These are phyloP conservation scores for Ascodesmis nigricans DNA, from an alignment of 495 filamentous ascomycete species.

Conservation along the genomic window DNA sequence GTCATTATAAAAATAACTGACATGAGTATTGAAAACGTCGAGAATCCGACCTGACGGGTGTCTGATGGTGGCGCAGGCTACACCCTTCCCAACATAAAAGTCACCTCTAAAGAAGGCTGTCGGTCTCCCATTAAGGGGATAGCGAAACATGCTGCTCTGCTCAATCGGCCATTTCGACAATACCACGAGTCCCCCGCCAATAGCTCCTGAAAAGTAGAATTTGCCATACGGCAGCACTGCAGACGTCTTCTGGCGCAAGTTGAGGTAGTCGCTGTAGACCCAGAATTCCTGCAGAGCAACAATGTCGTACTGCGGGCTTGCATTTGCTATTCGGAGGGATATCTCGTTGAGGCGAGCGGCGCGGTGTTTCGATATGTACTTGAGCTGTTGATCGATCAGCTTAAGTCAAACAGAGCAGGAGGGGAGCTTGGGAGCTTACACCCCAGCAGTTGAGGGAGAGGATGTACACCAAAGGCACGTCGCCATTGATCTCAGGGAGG, in stretches of 20 bases:
- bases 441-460: constrained; percentile 93
- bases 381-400: constrained; percentile 28
- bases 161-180: constrained; percentile 94
- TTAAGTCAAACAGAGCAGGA: not conserved
- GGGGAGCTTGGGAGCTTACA: constrained; percentile 9
- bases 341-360: constrained; percentile 65
- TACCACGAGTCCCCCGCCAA: constrained; percentile 77
- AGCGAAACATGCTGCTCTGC: constrained; percentile 63
- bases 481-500: constrained; percentile 20
- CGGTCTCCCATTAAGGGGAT: constrained; percentile 84
- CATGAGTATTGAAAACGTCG: constrained; percentile 88
- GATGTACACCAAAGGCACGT: constrained; percentile 37
- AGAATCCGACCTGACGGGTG: constrained; percentile 45
- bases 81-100: constrained; percentile 88
- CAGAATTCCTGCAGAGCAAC: constrained; percentile 92
- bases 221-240: constrained; percentile 78
- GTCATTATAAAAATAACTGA: constrained; percentile 18
- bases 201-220: constrained; percentile 75
- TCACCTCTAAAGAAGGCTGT: constrained; percentile 85
- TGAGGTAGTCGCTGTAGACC: constrained; percentile 72
- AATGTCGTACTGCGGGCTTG: constrained; percentile 53
- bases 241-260: constrained; percentile 51
- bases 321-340: constrained; percentile 45
- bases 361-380: constrained; percentile 61
- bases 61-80: constrained; percentile 63